Percentiles rank a stretch among this genome's conserved stretches.
These are phyloP conservation scores for Apiospora pterosperma DNA, from an alignment of 2,329 filamentous ascomycete genomes.

Conservation along the genomic window DNA sequence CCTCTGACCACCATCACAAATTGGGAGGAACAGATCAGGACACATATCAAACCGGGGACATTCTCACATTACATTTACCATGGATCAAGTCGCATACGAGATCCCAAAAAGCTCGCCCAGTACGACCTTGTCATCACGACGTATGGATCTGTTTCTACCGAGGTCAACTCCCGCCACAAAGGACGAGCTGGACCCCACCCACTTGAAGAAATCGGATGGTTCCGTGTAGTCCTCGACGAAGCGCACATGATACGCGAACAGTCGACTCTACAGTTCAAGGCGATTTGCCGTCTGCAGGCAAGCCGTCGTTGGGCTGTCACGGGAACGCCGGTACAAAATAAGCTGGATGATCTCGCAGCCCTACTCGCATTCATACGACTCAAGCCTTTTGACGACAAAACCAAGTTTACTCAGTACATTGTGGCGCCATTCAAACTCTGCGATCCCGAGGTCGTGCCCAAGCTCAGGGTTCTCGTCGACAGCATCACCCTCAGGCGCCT, in stretches of 20 bases:
- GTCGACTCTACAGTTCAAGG: conserved; percentile 76
- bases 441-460: conserved; percentile 78
- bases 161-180: conserved; percentile 63
- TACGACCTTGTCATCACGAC: conserved; percentile 90
- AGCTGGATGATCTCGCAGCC: conserved; percentile 83
- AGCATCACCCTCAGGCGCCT: conserved; percentile 89
- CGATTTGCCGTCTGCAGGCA: conserved; percentile 75
- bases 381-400: conserved; percentile 77
- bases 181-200: conserved; percentile 59
- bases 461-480: conserved; percentile 84
- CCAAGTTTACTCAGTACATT: conserved; percentile 75
- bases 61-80: conserved; percentile 84
- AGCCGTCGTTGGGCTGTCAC: conserved; percentile 94
- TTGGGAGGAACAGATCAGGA: conserved; percentile 88
- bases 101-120: conserved; percentile 62
- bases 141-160: conserved; percentile 82
- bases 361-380: conserved; percentile 82
- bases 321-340: conserved; percentile 92
- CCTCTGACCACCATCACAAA: conserved; percentile 90
- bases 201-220: conserved; percentile 80
- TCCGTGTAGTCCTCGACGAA: conserved; percentile 90
- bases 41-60: conserved; percentile 65
- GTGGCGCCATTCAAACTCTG: conserved; percentile 83
- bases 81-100: conserved; percentile 70
- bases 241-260: conserved; percentile 92